Evolutionary conservation across 495 filamentous ascomycete genomes (phyloP).

Genomic region (Delitschia confertaspora): DNA sequence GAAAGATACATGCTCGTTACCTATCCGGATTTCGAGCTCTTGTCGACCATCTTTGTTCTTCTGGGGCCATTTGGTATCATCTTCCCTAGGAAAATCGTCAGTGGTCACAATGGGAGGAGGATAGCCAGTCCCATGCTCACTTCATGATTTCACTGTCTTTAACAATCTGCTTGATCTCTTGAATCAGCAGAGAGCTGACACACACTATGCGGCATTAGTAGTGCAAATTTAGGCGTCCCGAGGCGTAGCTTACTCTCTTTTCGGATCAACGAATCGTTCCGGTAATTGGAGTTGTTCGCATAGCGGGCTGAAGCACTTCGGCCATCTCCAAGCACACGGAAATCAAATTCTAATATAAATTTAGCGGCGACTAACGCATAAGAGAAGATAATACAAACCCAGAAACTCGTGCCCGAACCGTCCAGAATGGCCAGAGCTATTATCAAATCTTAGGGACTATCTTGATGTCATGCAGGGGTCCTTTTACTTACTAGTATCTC

Average conservation of each 20-base stretch:
- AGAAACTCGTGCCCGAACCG: constrained; percentile 98
- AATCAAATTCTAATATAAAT: constrained; percentile 73
- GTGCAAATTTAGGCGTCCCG: neutral
- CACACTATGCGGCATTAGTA: constrained; percentile 65
- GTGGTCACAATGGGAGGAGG: neutral
- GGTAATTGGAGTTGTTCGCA: constrained; percentile 99
- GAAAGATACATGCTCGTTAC: constrained; percentile 95
- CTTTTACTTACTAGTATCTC: constrained; percentile 76
- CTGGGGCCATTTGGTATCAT: constrained; percentile 97
- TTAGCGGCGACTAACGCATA: constrained; percentile 5
- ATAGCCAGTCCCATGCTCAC: constrained; percentile 44
- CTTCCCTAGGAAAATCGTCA: constrained; percentile 57
- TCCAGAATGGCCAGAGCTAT: constrained; percentile 92
- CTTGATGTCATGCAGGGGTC: constrained; percentile 35
- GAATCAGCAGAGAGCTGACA: constrained; percentile 83
- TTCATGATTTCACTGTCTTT: constrained; percentile 98
- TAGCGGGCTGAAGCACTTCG: constrained; percentile 90
- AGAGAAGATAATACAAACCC: constrained; percentile 45
- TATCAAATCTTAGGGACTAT: constrained; percentile 37
- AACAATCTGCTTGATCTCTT: constrained; percentile 94
- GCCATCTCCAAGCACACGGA: constrained; percentile 88
- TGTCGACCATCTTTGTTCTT: constrained; percentile 99
- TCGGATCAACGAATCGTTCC: constrained; percentile 95
- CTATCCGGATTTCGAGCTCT: constrained; percentile 89
- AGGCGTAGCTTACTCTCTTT: constrained; percentile 80